Base-by-base conservation (phyloP, 1,284 basidiomycete species). In the Moesziomyces parantarcticus region DNA sequence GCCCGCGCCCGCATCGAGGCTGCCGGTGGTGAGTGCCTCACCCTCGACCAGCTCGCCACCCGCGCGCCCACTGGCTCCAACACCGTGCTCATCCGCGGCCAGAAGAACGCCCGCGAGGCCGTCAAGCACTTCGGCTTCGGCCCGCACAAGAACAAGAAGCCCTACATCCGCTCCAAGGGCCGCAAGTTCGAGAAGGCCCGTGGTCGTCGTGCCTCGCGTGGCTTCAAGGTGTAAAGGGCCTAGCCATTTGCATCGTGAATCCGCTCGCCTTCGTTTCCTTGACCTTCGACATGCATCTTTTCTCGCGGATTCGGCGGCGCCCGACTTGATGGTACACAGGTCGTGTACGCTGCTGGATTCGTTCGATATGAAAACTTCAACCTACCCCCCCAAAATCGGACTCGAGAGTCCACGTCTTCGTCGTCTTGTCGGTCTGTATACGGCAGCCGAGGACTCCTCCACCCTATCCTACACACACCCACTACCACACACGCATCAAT, bases 21-120 rank as follows among this genome's bases (percentile, higher is more conserved):
- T 84, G 92, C 94, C 60, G 96, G 96, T 79, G 96, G 96, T 84
- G 96, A 99, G 87, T 89, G 88, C 74, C 85, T 99, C 80, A 99
- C 97, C 75, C 89, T 99, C 79, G 96, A 99, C 86, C 95, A 98
- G 87, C 92, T 99, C 76, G 96, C 96, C 58, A 86, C 94, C 76
- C 90, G 95, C 73, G 90, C 94, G 65, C 96, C 96, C 41, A 97
- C 93, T 58, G 96, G 97, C 76, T 88, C 92, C 77, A 97, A 97
- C 90, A 98, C 95, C 54, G 88, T 99, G 74, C 87, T 99, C 77
- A 87, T 97, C 80, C 88, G 94, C 73, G 97, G 96, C 78, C 91
- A 92, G 87, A 92, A 92, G 89, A 97, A 91, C 86, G 89, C 92
- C 64, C 90, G 97, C 75, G 95, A 98, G 87, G 92, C 95, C 50